Conservation (phyloP, 192 early-diverging fungal species). For the Kappamyces sp. region DNA sequence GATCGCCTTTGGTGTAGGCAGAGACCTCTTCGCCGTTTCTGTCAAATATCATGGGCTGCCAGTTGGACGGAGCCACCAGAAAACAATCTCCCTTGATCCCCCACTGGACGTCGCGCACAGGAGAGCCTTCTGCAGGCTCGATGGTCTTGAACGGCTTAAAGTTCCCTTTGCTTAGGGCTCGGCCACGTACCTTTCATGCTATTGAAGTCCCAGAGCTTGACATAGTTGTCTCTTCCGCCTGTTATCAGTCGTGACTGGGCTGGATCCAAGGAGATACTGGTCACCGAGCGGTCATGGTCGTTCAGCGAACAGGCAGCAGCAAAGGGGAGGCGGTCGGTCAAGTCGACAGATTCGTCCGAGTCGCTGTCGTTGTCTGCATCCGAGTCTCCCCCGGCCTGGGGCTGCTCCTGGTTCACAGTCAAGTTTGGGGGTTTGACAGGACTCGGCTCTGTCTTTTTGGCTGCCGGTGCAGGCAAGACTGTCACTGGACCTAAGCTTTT, state of each 20-base stretch:
- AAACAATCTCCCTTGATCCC: conserved; percentile 68
- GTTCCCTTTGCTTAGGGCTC: conserved; percentile 62
- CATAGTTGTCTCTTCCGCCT: conserved; percentile 72
- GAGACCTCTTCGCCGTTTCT: conserved; percentile 67
- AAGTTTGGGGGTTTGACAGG: no score
- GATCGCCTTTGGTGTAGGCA: conserved; percentile 85
- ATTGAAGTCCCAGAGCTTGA: conserved; percentile 92
- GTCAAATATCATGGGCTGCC: conserved; percentile 70
- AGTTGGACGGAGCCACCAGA: conserved; percentile 69
- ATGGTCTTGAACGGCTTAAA: conserved; percentile 69
- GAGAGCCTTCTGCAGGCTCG: conserved; percentile 72
- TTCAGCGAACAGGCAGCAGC: not conserved
- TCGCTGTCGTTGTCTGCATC: no score
- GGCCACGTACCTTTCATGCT: no score
- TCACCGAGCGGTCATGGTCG: conserved; percentile 50
- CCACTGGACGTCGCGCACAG: conserved; percentile 66
- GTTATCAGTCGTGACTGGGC: conserved; percentile 70
- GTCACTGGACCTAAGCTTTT: not conserved
- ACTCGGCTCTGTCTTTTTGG: no score
- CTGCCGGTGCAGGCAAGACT: no score
- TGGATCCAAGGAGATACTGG: conserved; percentile 77
- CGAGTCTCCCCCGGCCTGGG: no score
- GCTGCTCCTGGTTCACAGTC: no score
- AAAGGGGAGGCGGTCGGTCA: no score
- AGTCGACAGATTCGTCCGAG: no score